Percentiles rank a stretch among this genome's conserved stretches.
Conservation (phyloP, 2,329 filamentous ascomycete genomes). For the Pseudocercospora fijiensis region DNA sequence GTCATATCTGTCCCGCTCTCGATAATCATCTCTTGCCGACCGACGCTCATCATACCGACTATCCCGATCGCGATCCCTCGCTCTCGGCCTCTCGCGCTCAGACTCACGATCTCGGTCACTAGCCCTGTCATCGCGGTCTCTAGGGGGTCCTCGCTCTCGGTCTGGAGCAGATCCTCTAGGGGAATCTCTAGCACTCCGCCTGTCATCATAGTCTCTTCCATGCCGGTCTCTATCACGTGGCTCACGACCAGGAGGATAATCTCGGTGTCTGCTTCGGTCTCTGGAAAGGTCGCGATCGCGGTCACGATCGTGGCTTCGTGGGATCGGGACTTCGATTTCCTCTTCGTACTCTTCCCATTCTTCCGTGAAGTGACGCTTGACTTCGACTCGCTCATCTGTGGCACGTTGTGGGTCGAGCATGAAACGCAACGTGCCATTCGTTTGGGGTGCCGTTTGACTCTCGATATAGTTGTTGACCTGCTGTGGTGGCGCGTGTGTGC, state of each 20-base stretch:
- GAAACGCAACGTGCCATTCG: constrained; percentile 74
- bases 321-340: constrained; percentile 63
- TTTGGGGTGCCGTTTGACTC: constrained; percentile 30
- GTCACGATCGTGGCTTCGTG: constrained; percentile 24
- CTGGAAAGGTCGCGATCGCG: constrained; percentile 23
- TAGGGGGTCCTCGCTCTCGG: constrained; percentile 61
- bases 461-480: constrained; percentile 17
- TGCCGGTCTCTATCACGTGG: constrained; percentile 23
- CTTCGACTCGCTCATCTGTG: constrained; percentile 65
- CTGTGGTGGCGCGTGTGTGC: constrained; percentile 24
- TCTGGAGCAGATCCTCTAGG: constrained; percentile 76
- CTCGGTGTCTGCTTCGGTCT: constrained; percentile 15
- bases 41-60: constrained; percentile 35
- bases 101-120: constrained; percentile 32
- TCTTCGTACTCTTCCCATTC: constrained; percentile 75
- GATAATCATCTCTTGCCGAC: constrained; percentile 24
- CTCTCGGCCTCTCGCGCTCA: constrained; percentile 28
- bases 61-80: constrained; percentile 30
- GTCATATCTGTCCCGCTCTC: constrained; percentile 28
- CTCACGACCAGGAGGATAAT: constrained; percentile 12
- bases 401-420: constrained; percentile 81
- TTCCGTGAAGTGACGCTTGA: constrained; percentile 67
- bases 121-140: constrained; percentile 18
- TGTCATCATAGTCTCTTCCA: constrained; percentile 45
- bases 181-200: constrained; percentile 72